Percentiles rank a stretch among this genome's conserved stretches.
These are phyloP conservation scores for Plasmopara muralis DNA, from an alignment of 352 stramenopile species.

Conservation along the genomic window DNA sequence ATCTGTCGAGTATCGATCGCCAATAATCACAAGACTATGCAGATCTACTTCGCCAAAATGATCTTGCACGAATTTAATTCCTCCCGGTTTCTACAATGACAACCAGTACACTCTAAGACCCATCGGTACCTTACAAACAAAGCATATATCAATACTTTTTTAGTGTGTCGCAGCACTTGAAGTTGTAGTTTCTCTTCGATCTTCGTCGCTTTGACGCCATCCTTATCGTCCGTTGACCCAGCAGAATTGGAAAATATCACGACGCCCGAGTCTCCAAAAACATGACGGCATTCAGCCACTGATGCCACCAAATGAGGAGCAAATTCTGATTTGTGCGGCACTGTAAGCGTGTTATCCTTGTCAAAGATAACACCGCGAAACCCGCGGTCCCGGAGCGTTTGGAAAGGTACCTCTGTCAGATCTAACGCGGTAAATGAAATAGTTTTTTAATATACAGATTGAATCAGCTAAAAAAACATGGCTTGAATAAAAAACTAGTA, in stretches of 20 bases:
- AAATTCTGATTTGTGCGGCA: constrained; percentile 82
- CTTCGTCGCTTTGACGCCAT: constrained; percentile 66
- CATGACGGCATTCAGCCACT: constrained; percentile 66
- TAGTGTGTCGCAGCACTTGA: constrained; percentile 84
- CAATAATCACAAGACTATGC: constrained; percentile 91
- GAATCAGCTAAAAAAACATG: too few species aligned
- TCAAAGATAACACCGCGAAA: constrained; percentile 94
- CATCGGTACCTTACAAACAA: neutral
- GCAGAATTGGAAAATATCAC: constrained; percentile 96
- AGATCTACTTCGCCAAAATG: constrained; percentile 79
- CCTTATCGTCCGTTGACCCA: constrained; percentile 87
- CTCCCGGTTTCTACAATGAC: constrained; percentile 80
- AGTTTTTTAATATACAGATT: neutral
- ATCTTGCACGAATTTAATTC: constrained; percentile 78
- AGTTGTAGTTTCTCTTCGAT: constrained; percentile 83
- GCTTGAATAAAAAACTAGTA: too few species aligned
- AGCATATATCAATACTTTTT: constrained; percentile 54
- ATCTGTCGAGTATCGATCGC: constrained; percentile 95
- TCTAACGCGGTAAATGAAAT: constrained; percentile 27
- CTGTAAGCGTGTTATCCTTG: constrained; percentile 97
- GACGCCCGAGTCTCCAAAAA: constrained; percentile 86
- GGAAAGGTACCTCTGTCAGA: constrained; percentile 78
- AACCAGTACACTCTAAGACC: neutral
- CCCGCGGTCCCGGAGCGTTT: constrained; percentile 64
- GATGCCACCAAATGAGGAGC: constrained; percentile 66